These are phyloP conservation scores for Mycena latifolia DNA, from an alignment of 768 basidiomycete species.

Conservation along the genomic window DNA sequence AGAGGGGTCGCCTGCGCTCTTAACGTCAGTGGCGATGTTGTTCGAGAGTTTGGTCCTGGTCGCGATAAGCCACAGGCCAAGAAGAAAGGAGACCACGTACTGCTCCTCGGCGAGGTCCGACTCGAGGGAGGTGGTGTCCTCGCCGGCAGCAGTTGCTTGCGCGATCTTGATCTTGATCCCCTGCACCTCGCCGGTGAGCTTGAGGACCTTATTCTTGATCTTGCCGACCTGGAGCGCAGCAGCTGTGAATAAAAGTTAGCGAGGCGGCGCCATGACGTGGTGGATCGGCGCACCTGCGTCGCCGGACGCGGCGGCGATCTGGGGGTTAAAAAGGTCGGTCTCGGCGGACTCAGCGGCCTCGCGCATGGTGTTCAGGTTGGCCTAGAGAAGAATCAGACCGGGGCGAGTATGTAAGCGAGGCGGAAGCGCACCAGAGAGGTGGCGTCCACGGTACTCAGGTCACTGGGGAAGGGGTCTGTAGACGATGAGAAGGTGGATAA, in stretches of 20 bases:
- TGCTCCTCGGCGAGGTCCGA: slow-evolving; percentile 42
- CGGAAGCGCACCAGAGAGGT: slow-evolving; percentile 32
- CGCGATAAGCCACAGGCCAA: not conserved
- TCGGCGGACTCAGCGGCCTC: slow-evolving; percentile 40
- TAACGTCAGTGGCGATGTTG: not conserved
- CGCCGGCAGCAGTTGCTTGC: slow-evolving; percentile 47
- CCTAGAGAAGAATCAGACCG: not conserved
- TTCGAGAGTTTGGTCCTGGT: not conserved
- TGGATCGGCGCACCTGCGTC: slow-evolving; percentile 27
- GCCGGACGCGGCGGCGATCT: slow-evolving; percentile 39
- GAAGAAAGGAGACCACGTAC: slow-evolving; percentile 26
- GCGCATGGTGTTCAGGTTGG: slow-evolving; percentile 38
- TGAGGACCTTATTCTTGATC: slow-evolving; percentile 61
- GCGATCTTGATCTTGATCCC: slow-evolving; percentile 52
- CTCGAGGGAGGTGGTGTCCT: slow-evolving; percentile 44
- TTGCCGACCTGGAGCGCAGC: slow-evolving; percentile 52
- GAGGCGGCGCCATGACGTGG: not conserved
- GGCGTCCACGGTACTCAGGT: slow-evolving; percentile 48
- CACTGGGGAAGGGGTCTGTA: slow-evolving; percentile 47
- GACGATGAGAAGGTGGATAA: not conserved
- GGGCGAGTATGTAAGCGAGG: not conserved
- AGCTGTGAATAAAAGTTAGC: slow-evolving; percentile 34
- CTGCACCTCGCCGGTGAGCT: slow-evolving; percentile 53
- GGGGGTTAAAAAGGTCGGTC: slow-evolving; percentile 38
- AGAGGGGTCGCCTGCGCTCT: not conserved